Percentiles rank a stretch among this genome's conserved stretches.
These are phyloP conservation scores for Bothriochloa decipiens DNA, from an alignment of 176 grass and related monocot species.

Conservation along the genomic window DNA sequence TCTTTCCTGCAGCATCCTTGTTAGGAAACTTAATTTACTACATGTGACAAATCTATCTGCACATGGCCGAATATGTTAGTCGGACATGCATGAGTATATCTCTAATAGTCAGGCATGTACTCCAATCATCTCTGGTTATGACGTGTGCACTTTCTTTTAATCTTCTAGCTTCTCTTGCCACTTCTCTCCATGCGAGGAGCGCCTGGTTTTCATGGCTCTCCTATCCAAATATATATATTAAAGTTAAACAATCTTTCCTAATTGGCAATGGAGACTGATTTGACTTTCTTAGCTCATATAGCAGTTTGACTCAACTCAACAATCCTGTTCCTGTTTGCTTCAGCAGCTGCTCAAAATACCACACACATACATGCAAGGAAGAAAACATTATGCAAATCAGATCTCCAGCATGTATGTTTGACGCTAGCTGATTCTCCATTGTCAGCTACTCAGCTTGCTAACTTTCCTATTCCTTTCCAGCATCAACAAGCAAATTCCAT, in stretches of 20 bases:
- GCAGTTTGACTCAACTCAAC: background rate
- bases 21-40: background rate
- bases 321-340: background rate
- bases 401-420: background rate
- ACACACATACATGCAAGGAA: background rate
- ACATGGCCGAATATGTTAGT: background rate
- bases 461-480: background rate
- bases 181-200: background rate
- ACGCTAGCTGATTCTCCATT: background rate
- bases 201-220: background rate
- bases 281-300: background rate
- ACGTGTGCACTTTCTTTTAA: background rate
- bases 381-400: background rate
- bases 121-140: background rate
- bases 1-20: background rate
- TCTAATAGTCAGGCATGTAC: background rate
- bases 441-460: background rate
- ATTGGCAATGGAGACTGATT: background rate
- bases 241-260: background rate
- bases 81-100: background rate
- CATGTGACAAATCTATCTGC: background rate
- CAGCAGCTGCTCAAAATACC: background rate
- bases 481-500: background rate
- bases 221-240: background rate
- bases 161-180: background rate